phyloP scores from a whole-genome alignment of 2,329 filamentous ascomycete genomes.

The Aschersonia sp. region DNA sequence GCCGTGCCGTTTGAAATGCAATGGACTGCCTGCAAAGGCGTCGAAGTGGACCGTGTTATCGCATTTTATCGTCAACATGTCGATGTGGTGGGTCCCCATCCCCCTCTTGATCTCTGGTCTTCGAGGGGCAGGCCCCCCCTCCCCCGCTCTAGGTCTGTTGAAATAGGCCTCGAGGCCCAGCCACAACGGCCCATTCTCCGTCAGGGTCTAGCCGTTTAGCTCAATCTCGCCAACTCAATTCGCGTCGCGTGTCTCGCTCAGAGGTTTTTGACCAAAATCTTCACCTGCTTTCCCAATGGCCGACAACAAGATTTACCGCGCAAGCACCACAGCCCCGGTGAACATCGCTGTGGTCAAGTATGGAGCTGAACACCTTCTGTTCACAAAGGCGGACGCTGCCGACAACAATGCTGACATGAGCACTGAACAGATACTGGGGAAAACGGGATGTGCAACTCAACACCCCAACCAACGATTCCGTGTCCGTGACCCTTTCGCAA shows the following conservation, averaged over 20 bases:
- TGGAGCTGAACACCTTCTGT: slow-evolving; percentile 6
- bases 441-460: slow-evolving; percentile 91
- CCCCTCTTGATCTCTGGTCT: too few relatives aligned
- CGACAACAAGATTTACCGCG: slow-evolving; percentile 57
- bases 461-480: slow-evolving; percentile 92
- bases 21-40: too few relatives aligned
- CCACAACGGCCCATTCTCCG: background rate
- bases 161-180: background rate
- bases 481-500: slow-evolving; percentile 93
- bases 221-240: background rate
- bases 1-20: too few relatives aligned
- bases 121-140: too few relatives aligned
- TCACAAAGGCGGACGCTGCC: background rate
- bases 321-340: slow-evolving; percentile 91
- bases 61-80: too few relatives aligned
- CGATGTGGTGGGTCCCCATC: too few relatives aligned
- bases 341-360: slow-evolving; percentile 98
- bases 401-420: slow-evolving; percentile 1
- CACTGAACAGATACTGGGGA: slow-evolving; percentile 60
- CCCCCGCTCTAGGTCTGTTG: background rate
- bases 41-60: too few relatives aligned
- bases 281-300: slow-evolving; percentile 19
- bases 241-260: too few relatives aligned
- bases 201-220: slow-evolving; percentile 1
- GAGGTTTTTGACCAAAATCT: background rate